Percentiles rank a stretch among this genome's conserved stretches.
Conservation (phyloP, 108 stramenopile species). For the Seminavis robusta region DNA sequence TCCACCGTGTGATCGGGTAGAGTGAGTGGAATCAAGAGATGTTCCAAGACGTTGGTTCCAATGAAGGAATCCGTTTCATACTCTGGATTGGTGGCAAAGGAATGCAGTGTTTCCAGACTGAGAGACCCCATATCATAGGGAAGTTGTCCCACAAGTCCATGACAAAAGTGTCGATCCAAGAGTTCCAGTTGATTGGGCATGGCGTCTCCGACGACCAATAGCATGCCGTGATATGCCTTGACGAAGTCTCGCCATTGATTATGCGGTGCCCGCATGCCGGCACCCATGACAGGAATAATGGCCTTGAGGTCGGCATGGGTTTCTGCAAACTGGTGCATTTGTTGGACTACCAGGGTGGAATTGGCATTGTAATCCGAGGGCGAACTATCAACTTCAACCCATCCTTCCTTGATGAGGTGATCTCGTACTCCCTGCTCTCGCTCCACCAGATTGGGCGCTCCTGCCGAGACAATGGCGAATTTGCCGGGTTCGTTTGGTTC, state of each 20-base stretch:
- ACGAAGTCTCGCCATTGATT: background rate
- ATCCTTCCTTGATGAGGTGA: background rate
- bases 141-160: constrained; percentile 35
- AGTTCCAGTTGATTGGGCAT: constrained; percentile 11
- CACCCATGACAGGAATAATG: background rate
- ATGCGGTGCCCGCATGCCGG: background rate
- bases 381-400: constrained; percentile 1
- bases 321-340: background rate
- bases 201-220: constrained; percentile 10
- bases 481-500: constrained; percentile 17
- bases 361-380: background rate
- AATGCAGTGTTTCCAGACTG: background rate
- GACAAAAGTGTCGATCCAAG: constrained; percentile 13
- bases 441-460: constrained; percentile 8
- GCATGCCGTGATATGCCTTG: background rate
- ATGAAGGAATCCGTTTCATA: background rate
- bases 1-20: constrained; percentile 24
- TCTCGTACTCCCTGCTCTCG: constrained; percentile 6
- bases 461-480: constrained; percentile 6
- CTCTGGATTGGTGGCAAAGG: background rate
- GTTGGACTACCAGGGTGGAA: background rate
- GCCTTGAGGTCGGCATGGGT: background rate
- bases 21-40: constrained; percentile 20
- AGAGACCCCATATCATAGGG: constrained; percentile 25
- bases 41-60: constrained; percentile 9